phyloP scores from a whole-genome alignment of 2,329 filamentous ascomycete species.

The Aspergillus jensenii region DNA sequence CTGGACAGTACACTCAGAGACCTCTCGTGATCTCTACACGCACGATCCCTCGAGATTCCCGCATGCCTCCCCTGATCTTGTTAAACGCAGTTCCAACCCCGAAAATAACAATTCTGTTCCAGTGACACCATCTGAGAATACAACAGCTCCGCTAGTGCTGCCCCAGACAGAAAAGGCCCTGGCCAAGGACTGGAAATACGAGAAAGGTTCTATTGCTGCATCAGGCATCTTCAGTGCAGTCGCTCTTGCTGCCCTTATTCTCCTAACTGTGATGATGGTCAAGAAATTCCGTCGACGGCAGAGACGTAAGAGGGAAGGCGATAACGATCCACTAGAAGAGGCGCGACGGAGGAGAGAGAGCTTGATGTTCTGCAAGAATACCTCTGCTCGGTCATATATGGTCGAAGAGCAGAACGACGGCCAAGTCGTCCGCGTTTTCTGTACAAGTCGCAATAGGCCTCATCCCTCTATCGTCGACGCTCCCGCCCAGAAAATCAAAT shows the following conservation, averaged over 20 bases:
- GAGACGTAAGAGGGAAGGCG: constrained; percentile 14
- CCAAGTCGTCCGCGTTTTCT: constrained; percentile 15
- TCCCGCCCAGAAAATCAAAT: background rate
- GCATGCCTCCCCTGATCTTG: background rate
- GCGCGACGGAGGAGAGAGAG: constrained; percentile 22
- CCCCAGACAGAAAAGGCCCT: constrained; percentile 4
- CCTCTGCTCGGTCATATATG: constrained; percentile 22
- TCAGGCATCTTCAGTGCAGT: constrained; percentile 24
- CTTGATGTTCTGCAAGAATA: constrained; percentile 30
- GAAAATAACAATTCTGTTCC: background rate
- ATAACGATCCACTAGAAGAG: constrained; percentile 16
- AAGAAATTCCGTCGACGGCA: constrained; percentile 17
- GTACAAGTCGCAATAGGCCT: constrained; percentile 8
- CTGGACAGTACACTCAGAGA: background rate
- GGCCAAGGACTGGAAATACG: constrained; percentile 19
- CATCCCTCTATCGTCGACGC: background rate
- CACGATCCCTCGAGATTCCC: background rate
- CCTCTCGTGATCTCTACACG: background rate
- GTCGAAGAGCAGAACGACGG: constrained; percentile 20
- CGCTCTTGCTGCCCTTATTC: constrained; percentile 19
- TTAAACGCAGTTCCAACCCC: background rate
- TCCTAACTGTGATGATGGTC: constrained; percentile 23
- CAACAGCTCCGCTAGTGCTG: background rate
- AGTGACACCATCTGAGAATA: background rate
- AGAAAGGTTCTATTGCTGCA: constrained; percentile 28